Evolutionary conservation across 306 rosid genomes (phyloP), one percentile per base, ranked within the genome.

Genomic region (Vigna angularis): DNA sequence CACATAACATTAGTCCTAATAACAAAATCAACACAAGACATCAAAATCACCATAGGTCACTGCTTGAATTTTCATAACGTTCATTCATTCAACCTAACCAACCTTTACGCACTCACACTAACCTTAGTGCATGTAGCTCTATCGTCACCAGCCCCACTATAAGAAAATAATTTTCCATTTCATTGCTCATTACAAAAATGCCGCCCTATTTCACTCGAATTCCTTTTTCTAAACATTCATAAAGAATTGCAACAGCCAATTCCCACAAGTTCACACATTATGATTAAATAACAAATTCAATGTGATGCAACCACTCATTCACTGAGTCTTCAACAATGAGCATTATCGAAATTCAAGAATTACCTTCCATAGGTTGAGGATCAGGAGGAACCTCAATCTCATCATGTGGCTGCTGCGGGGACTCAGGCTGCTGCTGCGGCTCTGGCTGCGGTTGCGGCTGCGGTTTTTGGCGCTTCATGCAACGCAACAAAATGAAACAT

Each of bases 361-460:
- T 78, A 87, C 91, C 88, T 85, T 89, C 88, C 88, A 87, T 87
- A 14, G 91, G 89, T 70, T 84, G 87, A 30, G 91, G 93, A 48
- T 87, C 91, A 45, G 57, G 44, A 17, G 88, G 86, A 50, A 87
- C 91, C 51, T 82, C 75, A 87, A 82, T 89, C 86, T 87, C 93
- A 14, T 86, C 86, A 22, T 52, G 82, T 34, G 36, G 14, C 69
- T n/a, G 48, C 20, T 28, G 65, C 11, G 15, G 45, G 14, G 32
- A 4, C 32, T 3, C 4, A 40, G 34, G 14, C 69, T n/a, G 48
- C 20, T 28, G 40, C 11, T 61, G 45, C 24, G 5, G 34, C 3
- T 72, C 11, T 2, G 6, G 6, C 22, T 47, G 82, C 48, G 36
- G 14, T 48, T 16, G 47, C 3, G 15, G 18, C 12, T 61, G 47